phyloP scores from a whole-genome alignment of 192 early-diverging fungal species.

The Mycoemilia scoparia region DNA sequence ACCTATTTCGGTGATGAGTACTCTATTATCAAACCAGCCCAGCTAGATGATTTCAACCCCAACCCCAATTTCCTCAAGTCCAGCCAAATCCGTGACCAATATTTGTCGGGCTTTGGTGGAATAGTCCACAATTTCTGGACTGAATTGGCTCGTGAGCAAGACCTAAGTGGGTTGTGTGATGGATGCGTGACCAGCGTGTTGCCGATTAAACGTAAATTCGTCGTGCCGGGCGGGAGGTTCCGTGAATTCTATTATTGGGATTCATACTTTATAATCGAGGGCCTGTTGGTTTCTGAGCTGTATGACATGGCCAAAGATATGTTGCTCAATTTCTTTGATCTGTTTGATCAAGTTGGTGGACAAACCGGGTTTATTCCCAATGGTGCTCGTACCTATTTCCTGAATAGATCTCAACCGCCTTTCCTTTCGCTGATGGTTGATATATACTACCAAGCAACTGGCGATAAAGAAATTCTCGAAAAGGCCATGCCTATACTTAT shows the following conservation, averaged over 20 bases:
- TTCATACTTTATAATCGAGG: conserved; percentile 46
- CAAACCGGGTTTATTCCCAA: conserved; percentile 68
- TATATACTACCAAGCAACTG: conserved; percentile 32
- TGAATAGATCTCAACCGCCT: conserved; percentile 60
- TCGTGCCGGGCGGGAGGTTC: conserved; percentile 56
- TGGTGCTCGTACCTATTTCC: conserved; percentile 53
- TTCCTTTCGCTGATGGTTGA: conserved; percentile 49
- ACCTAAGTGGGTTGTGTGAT: conserved; percentile 28
- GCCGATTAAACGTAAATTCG: conserved; percentile 35
- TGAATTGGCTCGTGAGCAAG: conserved; percentile 33
- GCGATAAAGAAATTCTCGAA: conserved; percentile 24
- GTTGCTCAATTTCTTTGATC: conserved; percentile 40
- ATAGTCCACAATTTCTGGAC: conserved; percentile 38
- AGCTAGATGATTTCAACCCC: conserved; percentile 13
- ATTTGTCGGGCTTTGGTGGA: conserved; percentile 26
- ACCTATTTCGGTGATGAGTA: conserved; percentile 37
- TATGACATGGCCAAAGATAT: conserved; percentile 24
- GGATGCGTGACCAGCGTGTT: conserved; percentile 40
- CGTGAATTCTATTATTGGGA: conserved; percentile 65
- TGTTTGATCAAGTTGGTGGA: conserved; percentile 34
- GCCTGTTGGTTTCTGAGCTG: conserved; percentile 37
- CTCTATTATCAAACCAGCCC: conserved; percentile 25
- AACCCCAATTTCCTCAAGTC: conserved; percentile 25
- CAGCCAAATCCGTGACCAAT: conserved; percentile 25
- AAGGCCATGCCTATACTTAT: conserved; percentile 33